These are phyloP conservation scores for Sequoiadendron giganteum DNA, from an alignment of 75 land plant species.

Conservation along the genomic window DNA sequence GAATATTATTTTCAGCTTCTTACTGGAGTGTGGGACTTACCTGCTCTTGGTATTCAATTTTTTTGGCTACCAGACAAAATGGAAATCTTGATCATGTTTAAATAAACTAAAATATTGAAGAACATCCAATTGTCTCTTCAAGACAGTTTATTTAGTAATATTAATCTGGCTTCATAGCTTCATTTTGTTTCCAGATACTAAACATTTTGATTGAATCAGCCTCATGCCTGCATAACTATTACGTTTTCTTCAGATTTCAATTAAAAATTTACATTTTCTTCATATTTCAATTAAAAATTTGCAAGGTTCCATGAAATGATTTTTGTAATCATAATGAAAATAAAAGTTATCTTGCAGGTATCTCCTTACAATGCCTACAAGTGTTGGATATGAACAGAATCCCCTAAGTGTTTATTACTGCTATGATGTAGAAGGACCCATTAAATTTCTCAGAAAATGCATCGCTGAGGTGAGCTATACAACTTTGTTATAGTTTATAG, in stretches of 20 bases:
- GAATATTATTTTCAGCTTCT: neutral
- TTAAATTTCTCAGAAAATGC: constrained; percentile 46
- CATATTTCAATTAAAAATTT: neutral
- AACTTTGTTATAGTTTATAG: neutral
- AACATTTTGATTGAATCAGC: neutral
- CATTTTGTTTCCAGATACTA: neutral
- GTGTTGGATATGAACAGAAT: constrained; percentile 93
- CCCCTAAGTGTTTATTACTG: constrained; percentile 95
- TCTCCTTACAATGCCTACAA: constrained; percentile 79
- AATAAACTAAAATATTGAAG: neutral
- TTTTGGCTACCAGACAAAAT: neutral
- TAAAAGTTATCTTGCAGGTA: constrained; percentile 34
- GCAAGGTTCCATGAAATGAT: neutral
- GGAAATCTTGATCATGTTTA: neutral
- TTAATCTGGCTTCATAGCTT: neutral
- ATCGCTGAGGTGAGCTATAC: constrained; percentile 76
- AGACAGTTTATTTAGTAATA: neutral
- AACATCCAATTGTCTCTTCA: neutral
- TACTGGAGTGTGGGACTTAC: neutral
- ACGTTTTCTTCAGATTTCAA: neutral
- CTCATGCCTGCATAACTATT: neutral
- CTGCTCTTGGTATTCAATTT: neutral
- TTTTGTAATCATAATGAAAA: neutral
- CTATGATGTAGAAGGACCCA: constrained; percentile 54
- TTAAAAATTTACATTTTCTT: neutral